Conservation (phyloP, 768 basidiomycete species). For the Lentinula sp. region DNA sequence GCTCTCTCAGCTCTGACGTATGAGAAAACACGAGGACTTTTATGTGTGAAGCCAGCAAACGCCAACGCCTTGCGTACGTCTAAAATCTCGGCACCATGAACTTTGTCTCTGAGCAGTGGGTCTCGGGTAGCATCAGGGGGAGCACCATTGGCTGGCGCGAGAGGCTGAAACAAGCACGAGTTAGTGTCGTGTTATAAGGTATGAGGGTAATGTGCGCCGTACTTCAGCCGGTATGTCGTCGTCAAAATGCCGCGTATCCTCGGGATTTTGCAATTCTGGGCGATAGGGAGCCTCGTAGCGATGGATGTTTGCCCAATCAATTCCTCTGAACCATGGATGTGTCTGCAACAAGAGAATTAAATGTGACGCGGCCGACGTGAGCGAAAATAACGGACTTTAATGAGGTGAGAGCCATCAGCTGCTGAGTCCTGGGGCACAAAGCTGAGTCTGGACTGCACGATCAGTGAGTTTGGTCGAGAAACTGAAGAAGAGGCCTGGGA, state of each 20-base stretch:
- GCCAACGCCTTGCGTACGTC: conserved; percentile 87
- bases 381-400: conserved; percentile 57
- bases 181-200: conserved; percentile 20
- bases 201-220: conserved; percentile 18
- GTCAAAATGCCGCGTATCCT: conserved; percentile 94
- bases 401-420: conserved; percentile 81
- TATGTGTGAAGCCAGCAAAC: conserved; percentile 89
- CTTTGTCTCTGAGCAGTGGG: conserved; percentile 79
- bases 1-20: conserved; percentile 73
- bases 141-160: conserved; percentile 84
- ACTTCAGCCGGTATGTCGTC: conserved; percentile 91
- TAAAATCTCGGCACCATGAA: conserved; percentile 82
- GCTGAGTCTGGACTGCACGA: conserved; percentile 67
- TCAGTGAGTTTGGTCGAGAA: conserved; percentile 71
- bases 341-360: conserved; percentile 34
- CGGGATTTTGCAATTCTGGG: conserved; percentile 74
- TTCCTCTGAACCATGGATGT: conserved; percentile 87
- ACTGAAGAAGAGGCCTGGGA: conserved; percentile 64
- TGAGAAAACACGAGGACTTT: conserved; percentile 74
- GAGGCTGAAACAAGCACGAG: conserved; percentile 54
- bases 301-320: conserved; percentile 88
- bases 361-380: not conserved
- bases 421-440: conserved; percentile 54
- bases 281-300: conserved; percentile 81
- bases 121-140: conserved; percentile 83